phyloP scores from a whole-genome alignment of 176 grass and related monocot species.

The Carex parvula region DNA sequence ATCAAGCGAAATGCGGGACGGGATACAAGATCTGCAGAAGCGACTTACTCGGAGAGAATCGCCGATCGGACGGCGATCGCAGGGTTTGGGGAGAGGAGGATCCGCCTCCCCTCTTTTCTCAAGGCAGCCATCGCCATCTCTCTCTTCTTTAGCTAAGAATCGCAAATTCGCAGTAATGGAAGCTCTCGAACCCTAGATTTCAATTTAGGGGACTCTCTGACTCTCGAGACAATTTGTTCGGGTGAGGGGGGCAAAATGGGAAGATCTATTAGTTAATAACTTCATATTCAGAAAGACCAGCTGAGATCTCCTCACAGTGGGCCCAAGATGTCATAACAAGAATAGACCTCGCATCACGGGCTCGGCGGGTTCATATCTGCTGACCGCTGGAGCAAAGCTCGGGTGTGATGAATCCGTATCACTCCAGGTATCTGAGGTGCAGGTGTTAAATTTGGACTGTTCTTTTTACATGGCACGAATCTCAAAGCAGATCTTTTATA shows the following conservation, averaged over 20 bases:
- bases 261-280: neutral
- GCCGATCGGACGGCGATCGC: conserved; percentile 36
- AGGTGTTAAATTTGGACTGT: too few species aligned
- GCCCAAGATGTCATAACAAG: neutral
- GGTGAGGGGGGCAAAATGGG: neutral
- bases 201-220: conserved; percentile 2
- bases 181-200: conserved; percentile 29
- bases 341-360: too few species aligned
- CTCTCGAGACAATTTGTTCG: conserved; percentile 12
- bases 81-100: conserved; percentile 43
- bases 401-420: too few species aligned
- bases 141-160: conserved; percentile 12
- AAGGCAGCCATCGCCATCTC: conserved; percentile 68
- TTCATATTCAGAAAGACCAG: neutral
- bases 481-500: too few species aligned
- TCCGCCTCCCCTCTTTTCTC: conserved; percentile 55
- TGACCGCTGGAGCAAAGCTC: too few species aligned
- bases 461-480: too few species aligned
- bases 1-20: neutral
- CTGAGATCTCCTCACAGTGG: conserved; percentile 8
- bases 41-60: conserved; percentile 38
- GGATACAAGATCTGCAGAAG: neutral
- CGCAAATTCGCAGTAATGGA: conserved; percentile 12
- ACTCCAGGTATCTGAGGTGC: too few species aligned
- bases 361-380: too few species aligned